A percentile compares a stretch with the other conserved stretches of the same genome.
Conservation (phyloP, 768 basidiomycete genomes). For the Agaricus sinodeliciosus region DNA sequence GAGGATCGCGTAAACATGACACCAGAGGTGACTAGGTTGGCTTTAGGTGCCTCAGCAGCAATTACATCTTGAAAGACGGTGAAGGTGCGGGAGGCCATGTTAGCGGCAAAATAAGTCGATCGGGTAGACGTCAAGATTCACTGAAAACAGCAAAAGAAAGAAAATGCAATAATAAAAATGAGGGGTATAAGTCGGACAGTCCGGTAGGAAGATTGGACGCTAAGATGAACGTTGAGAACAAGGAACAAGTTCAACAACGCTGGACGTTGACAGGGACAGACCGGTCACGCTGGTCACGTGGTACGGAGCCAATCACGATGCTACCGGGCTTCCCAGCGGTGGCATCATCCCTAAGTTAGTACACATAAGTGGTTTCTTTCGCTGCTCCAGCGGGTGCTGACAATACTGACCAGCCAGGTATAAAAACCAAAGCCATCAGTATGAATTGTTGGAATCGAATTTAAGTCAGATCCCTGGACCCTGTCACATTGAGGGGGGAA, state of each 20-base stretch:
- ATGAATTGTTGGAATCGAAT: neutral
- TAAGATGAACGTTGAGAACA: neutral
- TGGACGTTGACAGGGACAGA: conserved; percentile 3
- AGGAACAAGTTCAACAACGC: conserved; percentile 6
- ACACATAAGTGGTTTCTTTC: too few species aligned
- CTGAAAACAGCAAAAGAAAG: neutral
- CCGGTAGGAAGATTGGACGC: neutral
- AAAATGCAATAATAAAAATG: conserved; percentile 11
- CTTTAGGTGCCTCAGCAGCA: conserved; percentile 20
- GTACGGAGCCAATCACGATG: neutral
- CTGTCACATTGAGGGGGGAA: neutral
- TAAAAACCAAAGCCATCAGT: too few species aligned
- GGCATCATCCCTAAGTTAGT: too few species aligned
- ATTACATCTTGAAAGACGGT: conserved; percentile 59
- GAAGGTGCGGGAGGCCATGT: conserved; percentile 54
- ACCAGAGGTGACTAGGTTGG: conserved; percentile 22
- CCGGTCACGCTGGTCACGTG: too few species aligned
- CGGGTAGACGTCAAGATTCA: conserved; percentile 7
- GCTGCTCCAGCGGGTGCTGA: too few species aligned
- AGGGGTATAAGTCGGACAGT: conserved; percentile 5
- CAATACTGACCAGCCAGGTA: too few species aligned
- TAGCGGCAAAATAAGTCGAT: conserved; percentile 17
- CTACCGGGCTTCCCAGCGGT: too few species aligned
- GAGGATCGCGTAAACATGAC: conserved; percentile 26
- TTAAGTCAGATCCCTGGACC: neutral